Conservation (phyloP, 2,329 filamentous ascomycete species). For the Pyrenophora seminiperda region DNA sequence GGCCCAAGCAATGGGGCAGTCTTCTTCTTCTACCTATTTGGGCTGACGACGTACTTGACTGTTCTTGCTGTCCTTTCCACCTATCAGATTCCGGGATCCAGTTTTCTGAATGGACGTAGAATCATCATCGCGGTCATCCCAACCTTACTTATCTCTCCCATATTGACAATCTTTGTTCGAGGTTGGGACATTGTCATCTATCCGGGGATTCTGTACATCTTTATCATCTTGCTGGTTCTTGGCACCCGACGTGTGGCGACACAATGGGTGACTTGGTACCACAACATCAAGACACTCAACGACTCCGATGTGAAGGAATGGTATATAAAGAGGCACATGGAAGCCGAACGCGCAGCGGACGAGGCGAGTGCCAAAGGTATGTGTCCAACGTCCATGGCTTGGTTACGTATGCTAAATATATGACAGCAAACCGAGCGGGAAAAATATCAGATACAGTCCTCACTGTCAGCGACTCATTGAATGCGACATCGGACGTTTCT, state of each 20-base stretch:
- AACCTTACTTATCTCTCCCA: constrained; percentile 61
- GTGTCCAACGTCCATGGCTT: constrained; percentile 1
- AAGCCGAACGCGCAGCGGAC: constrained; percentile 13
- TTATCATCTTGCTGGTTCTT: constrained; percentile 58
- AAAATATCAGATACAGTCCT: constrained; percentile 32
- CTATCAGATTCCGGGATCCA: constrained; percentile 58
- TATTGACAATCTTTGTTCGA: constrained; percentile 59
- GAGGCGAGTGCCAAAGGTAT: constrained; percentile 14
- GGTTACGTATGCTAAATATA: constrained; percentile 3
- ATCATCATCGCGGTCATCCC: constrained; percentile 62
- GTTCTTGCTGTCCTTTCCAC: constrained; percentile 57
- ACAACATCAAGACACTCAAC: constrained; percentile 56
- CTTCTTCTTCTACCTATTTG: constrained; percentile 64
- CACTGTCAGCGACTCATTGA: constrained; percentile 32
- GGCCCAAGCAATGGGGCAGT: constrained; percentile 56
- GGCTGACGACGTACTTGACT: constrained; percentile 64
- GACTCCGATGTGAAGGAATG: constrained; percentile 59
- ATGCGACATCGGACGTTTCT: constrained; percentile 38
- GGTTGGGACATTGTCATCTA: constrained; percentile 63
- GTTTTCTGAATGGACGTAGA: constrained; percentile 62
- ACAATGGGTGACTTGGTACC: constrained; percentile 65
- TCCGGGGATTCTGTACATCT: constrained; percentile 59
- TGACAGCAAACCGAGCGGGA: constrained; percentile 23
- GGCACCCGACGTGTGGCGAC: constrained; percentile 60
- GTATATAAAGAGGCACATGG: constrained; percentile 48